Conservation (phyloP, 805 yeast genomes). For the Pichia californica region DNA sequence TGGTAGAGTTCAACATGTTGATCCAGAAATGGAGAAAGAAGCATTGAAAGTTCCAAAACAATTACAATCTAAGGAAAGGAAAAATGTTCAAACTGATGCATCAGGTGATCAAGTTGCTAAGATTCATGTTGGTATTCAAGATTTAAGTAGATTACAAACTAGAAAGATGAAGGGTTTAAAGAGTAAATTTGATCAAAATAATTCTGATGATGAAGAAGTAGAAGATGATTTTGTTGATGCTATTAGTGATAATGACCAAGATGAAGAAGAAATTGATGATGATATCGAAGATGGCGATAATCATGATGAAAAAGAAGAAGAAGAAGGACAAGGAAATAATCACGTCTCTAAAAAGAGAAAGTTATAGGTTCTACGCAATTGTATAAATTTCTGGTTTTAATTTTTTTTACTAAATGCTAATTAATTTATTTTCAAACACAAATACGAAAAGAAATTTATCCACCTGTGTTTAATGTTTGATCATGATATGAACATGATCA, state of each 20-base stretch:
- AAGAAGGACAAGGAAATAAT: constrained; percentile 16
- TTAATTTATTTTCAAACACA: neutral
- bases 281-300: too few species aligned
- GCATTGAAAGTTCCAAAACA: constrained; percentile 78
- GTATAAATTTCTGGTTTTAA: too few species aligned
- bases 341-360: constrained; percentile 24
- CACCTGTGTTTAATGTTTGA: neutral
- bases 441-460: neutral
- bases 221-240: constrained; percentile 25
- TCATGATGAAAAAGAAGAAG: constrained; percentile 14
- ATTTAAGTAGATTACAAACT: constrained; percentile 82
- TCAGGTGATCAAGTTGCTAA: constrained; percentile 98
- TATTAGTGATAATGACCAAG: constrained; percentile 13
- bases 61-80: constrained; percentile 72
- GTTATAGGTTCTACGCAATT: constrained; percentile 7
- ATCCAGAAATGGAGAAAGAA: constrained; percentile 85
- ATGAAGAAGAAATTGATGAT: too few species aligned
- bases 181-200: constrained; percentile 70
- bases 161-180: constrained; percentile 98
- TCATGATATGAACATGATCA: too few species aligned
- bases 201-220: constrained; percentile 27
- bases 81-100: constrained; percentile 79
- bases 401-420: neutral
- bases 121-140: constrained; percentile 94
- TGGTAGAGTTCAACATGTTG: constrained; percentile 78